phyloP scores from a whole-genome alignment of 2,329 filamentous ascomycete species.

The Phyllosticta paracitricarpa region DNA sequence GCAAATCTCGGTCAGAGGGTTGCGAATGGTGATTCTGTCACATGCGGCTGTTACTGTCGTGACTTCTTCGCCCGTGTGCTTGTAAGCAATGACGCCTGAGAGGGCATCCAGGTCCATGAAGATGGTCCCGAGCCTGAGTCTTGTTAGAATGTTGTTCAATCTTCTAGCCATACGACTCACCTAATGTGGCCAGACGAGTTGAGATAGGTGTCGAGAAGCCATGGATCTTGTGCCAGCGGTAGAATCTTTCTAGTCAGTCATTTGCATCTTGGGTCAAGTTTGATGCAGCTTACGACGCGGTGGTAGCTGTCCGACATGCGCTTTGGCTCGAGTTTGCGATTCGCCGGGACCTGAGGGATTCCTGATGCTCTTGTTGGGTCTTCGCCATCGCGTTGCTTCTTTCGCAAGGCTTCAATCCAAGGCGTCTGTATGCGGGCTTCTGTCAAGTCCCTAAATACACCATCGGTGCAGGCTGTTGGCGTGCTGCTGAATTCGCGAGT shows the following conservation, averaged over 20 bases:
- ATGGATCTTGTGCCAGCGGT: constrained; percentile 62
- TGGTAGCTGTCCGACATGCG: constrained; percentile 64
- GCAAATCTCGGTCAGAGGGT: constrained; percentile 66
- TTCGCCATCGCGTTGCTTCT: constrained; percentile 34
- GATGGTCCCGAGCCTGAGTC: constrained; percentile 52
- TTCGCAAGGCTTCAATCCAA: constrained; percentile 56
- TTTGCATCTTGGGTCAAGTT: constrained; percentile 1
- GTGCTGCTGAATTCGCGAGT: constrained; percentile 7
- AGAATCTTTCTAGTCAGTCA: constrained; percentile 41
- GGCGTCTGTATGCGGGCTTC: constrained; percentile 54
- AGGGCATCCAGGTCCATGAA: constrained; percentile 75
- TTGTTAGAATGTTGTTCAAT: neutral
- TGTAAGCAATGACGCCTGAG: constrained; percentile 67
- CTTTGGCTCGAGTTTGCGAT: constrained; percentile 53
- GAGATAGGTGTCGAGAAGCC: constrained; percentile 68
- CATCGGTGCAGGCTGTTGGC: constrained; percentile 36
- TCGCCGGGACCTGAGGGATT: constrained; percentile 26
- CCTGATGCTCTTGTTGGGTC: constrained; percentile 22
- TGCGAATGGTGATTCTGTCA: constrained; percentile 56
- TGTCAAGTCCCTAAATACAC: constrained; percentile 51
- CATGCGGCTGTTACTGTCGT: constrained; percentile 56
- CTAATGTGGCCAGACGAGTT: constrained; percentile 63
- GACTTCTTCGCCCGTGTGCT: constrained; percentile 55
- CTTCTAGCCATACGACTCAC: neutral
- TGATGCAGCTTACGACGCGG: constrained; percentile 44